Base-by-base conservation (phyloP, 192 early-diverging fungal species). In the Endogone sp. region DNA sequence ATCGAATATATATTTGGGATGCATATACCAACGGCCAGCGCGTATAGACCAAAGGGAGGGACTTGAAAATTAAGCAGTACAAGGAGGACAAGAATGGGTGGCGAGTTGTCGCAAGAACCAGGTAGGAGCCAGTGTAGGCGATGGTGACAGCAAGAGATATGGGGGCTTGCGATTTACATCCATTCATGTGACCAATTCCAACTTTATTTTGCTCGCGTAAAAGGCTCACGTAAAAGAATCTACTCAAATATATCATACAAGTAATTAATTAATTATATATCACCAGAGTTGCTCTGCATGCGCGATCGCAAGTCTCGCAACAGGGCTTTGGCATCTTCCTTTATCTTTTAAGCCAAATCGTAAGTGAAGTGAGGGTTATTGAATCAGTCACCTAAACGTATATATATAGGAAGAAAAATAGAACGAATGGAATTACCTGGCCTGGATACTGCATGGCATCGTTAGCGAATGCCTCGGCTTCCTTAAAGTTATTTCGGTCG, bases 401-500 rank as follows among this genome's bases (percentile, higher is more conserved):
- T n/a, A n/a, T n/a, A n/a, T n/a, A n/a, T n/a, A n/a, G n/a, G n/a
- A n/a, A n/a, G n/a, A n/a, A n/a, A n/a, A n/a, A n/a, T n/a, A n/a
- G n/a, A n/a, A n/a, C n/a, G n/a, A n/a, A n/a, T n/a, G n/a, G n/a
- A n/a, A n/a, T n/a, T n/a, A n/a, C n/a, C n/a, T n/a, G n/a, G 21
- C 57, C 60, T 29, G 71, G 30, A 57, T 81, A 70, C 4, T 74
- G 71, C 13, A 71, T 54, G 6, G 64, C 80, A 26, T 65, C 70
- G 32, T 75, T 71, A 59, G 75, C 79, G 63, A 74, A 67, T 10
- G 66, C 73, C 64, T 77, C 75, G 13, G 86, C 86, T 24, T 82
- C 64, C 2, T 68, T 54, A 2, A 69, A 75, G 13, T 80, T 71
- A 16, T 73, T 70, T 29, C 72, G 59, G 13, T 78, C 72, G 26